Percentiles rank a stretch among this genome's conserved stretches.
Evolutionary conservation across 306 rosid genomes (phyloP).

Genomic region (Urtica urens): DNA sequence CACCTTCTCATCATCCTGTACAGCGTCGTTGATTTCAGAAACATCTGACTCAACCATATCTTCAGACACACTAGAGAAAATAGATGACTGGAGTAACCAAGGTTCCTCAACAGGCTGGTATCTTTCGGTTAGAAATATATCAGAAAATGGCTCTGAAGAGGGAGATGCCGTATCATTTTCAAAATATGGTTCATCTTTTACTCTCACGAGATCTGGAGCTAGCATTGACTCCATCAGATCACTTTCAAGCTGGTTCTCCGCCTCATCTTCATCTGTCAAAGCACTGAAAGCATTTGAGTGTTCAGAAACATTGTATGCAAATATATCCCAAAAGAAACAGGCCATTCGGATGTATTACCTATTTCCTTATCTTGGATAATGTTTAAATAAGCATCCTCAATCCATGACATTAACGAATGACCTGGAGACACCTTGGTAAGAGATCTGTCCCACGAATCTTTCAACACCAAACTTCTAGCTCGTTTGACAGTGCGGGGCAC

Average conservation of each 20-base stretch:
- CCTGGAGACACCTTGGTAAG: slow-evolving; percentile 29
- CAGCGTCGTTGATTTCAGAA: slow-evolving; percentile 24
- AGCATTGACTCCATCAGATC: slow-evolving; percentile 29
- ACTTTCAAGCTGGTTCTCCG: slow-evolving; percentile 28
- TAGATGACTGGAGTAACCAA: slow-evolving; percentile 47
- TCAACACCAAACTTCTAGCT: slow-evolving; percentile 37
- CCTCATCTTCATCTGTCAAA: slow-evolving; percentile 82
- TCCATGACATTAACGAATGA: slow-evolving; percentile 36
- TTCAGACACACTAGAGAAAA: slow-evolving; percentile 21
- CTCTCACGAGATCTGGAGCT: slow-evolving; percentile 16
- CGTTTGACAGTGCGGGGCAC: slow-evolving; percentile 40
- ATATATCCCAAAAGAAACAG: slow-evolving; percentile 19
- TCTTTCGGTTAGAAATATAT: slow-evolving; percentile 26
- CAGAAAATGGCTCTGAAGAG: slow-evolving; percentile 25
- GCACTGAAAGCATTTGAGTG: slow-evolving; percentile 98
- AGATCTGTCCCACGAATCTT: slow-evolving; percentile 77
- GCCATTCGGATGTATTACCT: slow-evolving; percentile 48
- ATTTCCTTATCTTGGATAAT: slow-evolving; percentile 25
- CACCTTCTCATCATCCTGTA: slow-evolving; percentile 24
- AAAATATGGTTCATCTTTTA: slow-evolving; percentile 29
- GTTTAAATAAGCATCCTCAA: slow-evolving; percentile 59
- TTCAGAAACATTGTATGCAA: slow-evolving; percentile 67
- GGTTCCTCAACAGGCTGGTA: slow-evolving; percentile 86
- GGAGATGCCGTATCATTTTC: slow-evolving; percentile 19
- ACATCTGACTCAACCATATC: slow-evolving; percentile 30